Percentiles rank a stretch among this genome's conserved stretches.
phyloP scores from a whole-genome alignment of 2,329 filamentous ascomycete genomes.

The Coniochaeta prunicola region DNA sequence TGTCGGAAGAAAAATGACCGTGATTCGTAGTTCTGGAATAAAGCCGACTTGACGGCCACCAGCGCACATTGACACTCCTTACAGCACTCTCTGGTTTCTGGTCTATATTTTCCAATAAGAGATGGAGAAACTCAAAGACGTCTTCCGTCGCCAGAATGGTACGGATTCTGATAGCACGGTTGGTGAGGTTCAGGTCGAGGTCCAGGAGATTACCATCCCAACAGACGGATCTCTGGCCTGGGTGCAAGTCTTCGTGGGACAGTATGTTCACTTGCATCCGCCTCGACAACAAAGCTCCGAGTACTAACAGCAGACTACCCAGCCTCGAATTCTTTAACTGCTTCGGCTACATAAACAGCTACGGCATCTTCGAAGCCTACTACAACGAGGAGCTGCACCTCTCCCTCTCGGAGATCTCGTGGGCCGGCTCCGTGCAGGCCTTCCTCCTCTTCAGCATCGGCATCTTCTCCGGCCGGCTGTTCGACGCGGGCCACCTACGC shows the following conservation, averaged over 20 bases:
- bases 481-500: constrained; percentile 37
- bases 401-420: constrained; percentile 26
- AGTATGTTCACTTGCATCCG: neutral
- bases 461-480: constrained; percentile 35
- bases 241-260: neutral
- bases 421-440: constrained; percentile 39
- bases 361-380: constrained; percentile 37
- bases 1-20: too few species aligned
- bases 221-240: neutral
- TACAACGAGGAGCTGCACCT: constrained; percentile 24
- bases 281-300: neutral
- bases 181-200: neutral
- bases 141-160: neutral
- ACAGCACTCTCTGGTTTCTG: neutral
- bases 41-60: too few species aligned
- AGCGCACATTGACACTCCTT: too few species aligned
- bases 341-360: constrained; percentile 33
- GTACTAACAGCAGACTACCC: neutral
- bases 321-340: neutral
- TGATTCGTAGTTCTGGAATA: too few species aligned
- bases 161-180: neutral
- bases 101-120: neutral
- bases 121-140: neutral
- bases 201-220: neutral
- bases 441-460: constrained; percentile 39